Base-by-base conservation (phyloP, 257 asterid species). In the Solanum neorickii region DNA sequence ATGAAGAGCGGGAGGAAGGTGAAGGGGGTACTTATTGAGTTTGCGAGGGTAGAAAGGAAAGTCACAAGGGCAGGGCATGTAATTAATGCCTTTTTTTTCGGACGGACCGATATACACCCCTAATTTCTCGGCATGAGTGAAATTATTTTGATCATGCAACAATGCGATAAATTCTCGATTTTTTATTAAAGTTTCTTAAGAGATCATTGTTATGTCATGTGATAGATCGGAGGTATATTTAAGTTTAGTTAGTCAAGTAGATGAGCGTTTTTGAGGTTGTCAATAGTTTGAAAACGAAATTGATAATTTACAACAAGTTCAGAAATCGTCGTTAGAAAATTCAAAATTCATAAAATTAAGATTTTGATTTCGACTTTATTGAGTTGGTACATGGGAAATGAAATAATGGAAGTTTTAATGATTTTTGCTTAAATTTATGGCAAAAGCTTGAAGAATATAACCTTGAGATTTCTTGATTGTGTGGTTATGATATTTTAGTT, bases 11-110 rank as follows among this genome's bases (percentile, higher is more conserved):
- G 86, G 92, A 90, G 87, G 90, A 85, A 86, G 89, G 59, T 49
- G 87, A 74, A 84, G 84, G 88, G 88, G 91, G 82, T 94, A 94
- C 90, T 93, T 94, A 94, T 92, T 88, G 94, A 90, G 23, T 37
- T 35, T 37, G 39, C 39, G 39, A 37, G 7, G 39, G 39, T 37
- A 37, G 39, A 37, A 41, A 16, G 83, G 86, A 78, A 80, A 69
- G 89, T 56, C 12, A 73, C 69, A 52, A 72, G 88, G 91, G 89
- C 77, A 74, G 88, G 83, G 14, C 46, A 82, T 46, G 84, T 72
- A 88, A 82, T 93, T 69, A 88, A 87, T 90, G 88, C 90, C 70
- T 37, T 59, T 60, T 27, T 49, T 88, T 87, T 44, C 66, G 39
- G 39, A 37, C 0, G 39, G 7, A 37, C 1, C 7, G 39, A 37